These are phyloP conservation scores for Heimioporus sp. DNA, from an alignment of 768 basidiomycete species.

Conservation along the genomic window DNA sequence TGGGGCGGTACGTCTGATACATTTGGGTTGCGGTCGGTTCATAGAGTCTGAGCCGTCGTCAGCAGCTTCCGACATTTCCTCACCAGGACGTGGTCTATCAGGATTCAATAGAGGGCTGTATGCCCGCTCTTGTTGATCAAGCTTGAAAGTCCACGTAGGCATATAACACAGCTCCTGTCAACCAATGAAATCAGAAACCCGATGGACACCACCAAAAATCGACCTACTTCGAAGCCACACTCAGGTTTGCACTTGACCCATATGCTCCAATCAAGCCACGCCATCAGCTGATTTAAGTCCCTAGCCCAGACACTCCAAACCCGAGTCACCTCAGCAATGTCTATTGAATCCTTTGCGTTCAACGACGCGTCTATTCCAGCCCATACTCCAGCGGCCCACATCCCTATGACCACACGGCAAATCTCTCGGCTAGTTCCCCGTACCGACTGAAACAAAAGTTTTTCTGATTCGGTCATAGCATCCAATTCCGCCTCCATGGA, in stretches of 20 bases:
- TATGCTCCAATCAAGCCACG: conserved; percentile 52
- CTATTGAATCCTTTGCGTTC: background rate
- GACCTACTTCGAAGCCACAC: conserved; percentile 44
- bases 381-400: conserved; percentile 44
- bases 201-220: background rate
- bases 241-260: conserved; percentile 47
- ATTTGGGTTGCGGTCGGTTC: conserved; percentile 11
- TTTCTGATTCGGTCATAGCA: conserved; percentile 29
- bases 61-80: background rate
- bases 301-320: conserved; percentile 33
- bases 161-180: conserved; percentile 19
- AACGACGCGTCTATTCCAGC: conserved; percentile 15
- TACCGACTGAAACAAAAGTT: conserved; percentile 23
- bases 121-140: background rate
- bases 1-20: conserved; percentile 2
- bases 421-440: conserved; percentile 42
- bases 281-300: conserved; percentile 38
- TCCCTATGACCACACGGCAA: conserved; percentile 41
- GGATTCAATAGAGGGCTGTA: background rate
- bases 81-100: background rate
- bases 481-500: background rate
- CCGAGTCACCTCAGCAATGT: background rate
- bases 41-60: background rate
- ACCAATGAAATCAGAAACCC: background rate
- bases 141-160: conserved; percentile 13